Conservation (phyloP, 805 yeast genomes). For the Metschnikowia kunwiensis region DNA sequence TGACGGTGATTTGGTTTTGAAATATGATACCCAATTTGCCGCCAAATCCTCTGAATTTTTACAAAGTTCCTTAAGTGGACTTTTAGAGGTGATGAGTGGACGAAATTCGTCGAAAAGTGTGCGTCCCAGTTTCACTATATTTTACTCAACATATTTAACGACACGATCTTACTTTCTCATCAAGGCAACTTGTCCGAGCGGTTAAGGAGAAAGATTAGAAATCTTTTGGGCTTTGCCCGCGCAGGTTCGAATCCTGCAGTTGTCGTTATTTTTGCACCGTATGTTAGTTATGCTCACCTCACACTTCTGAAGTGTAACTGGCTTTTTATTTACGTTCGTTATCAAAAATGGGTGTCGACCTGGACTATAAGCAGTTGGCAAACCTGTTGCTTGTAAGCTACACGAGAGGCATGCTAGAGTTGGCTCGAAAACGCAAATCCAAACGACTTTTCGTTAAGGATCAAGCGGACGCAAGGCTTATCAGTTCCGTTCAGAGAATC, state of each 20-base stretch:
- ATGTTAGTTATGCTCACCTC: no score
- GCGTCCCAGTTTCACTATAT: no score
- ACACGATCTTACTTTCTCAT: no score
- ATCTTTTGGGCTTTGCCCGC: slow-evolving; percentile 75
- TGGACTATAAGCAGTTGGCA: slow-evolving; percentile 14
- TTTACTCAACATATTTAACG: no score
- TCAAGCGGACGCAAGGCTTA: slow-evolving; percentile 3
- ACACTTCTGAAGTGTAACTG: not conserved
- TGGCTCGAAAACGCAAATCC: slow-evolving; percentile 3
- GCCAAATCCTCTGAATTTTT: no score
- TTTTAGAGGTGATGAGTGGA: no score
- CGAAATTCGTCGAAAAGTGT: no score
- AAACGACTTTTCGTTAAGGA: not conserved
- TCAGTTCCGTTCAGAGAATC: slow-evolving; percentile 4
- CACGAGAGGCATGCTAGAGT: slow-evolving; percentile 7
- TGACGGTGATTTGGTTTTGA: no score
- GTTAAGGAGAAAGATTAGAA: slow-evolving; percentile 77
- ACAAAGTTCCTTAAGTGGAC: no score
- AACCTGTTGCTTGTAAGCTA: slow-evolving; percentile 9
- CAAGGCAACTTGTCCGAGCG: slow-evolving; percentile 66
- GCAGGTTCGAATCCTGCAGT: slow-evolving; percentile 78
- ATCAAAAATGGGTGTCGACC: slow-evolving; percentile 9
- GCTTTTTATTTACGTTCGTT: not conserved
- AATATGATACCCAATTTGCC: no score
- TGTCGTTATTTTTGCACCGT: slow-evolving; percentile 45